Evolutionary conservation across 805 yeast species (phyloP).

Genomic region (Geotrichum ghanense): DNA sequence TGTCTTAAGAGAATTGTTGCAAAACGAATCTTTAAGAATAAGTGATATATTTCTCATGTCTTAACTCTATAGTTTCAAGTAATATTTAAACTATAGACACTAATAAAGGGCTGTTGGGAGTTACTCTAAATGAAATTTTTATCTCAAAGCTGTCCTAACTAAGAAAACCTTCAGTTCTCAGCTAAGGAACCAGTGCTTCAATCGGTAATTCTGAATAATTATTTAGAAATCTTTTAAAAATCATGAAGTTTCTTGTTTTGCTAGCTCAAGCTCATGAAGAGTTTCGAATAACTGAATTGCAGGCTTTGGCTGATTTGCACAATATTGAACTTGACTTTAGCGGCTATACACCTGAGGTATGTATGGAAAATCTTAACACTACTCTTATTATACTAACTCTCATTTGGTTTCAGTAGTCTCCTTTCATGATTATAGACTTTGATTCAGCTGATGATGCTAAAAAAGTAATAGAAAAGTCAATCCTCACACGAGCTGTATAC

Average conservation of each 20-base stretch:
- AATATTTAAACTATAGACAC: too few species aligned
- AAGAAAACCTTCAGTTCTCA: too few species aligned
- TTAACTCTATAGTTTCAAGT: too few species aligned
- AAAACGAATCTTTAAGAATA: too few species aligned
- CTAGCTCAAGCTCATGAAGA: constrained; percentile 76
- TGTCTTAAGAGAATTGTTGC: too few species aligned
- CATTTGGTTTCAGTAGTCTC: constrained; percentile 24
- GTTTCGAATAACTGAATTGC: constrained; percentile 74
- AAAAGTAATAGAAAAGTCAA: constrained; percentile 51
- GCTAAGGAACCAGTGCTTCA: too few species aligned
- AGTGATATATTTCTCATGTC: too few species aligned
- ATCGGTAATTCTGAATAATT: neutral
- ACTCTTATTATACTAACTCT: neutral
- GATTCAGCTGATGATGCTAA: constrained; percentile 57
- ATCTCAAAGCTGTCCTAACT: too few species aligned
- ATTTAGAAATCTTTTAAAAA: neutral
- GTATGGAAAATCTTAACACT: constrained; percentile 12
- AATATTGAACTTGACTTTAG: constrained; percentile 47
- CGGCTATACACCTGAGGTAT: constrained; percentile 35
- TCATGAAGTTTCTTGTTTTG: constrained; percentile 53
- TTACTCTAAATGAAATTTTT: too few species aligned
- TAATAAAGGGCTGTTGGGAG: too few species aligned
- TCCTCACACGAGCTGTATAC: constrained; percentile 64
- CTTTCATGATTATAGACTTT: constrained; percentile 61
- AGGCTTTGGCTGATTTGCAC: constrained; percentile 64